phyloP scores from a whole-genome alignment of 345 rosid genomes.

The Punica granatum region DNA sequence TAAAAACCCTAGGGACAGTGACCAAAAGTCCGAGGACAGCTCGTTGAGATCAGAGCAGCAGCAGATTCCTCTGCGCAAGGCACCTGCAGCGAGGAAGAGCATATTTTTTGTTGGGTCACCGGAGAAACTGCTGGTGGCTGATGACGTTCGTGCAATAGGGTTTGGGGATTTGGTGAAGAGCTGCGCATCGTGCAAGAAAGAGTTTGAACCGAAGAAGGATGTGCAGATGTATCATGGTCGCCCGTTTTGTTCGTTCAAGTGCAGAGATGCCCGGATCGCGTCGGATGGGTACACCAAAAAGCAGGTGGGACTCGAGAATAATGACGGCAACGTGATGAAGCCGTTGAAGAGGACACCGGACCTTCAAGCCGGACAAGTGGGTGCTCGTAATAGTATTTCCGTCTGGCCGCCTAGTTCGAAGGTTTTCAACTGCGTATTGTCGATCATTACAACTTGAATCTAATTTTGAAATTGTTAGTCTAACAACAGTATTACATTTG shows the following conservation, averaged over 20 bases:
- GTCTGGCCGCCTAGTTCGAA: no score
- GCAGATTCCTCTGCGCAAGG: no score
- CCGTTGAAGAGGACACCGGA: neutral
- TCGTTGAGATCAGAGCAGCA: no score
- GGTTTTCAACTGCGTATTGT: no score
- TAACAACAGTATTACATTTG: no score
- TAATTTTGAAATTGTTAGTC: neutral
- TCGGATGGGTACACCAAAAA: conserved; percentile 21
- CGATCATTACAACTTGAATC: no score
- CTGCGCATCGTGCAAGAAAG: no score
- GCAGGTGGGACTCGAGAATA: neutral
- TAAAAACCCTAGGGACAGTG: no score
- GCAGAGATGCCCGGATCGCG: conserved; percentile 19
- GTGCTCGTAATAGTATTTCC: no score
- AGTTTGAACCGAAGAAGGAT: neutral
- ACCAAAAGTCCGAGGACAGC: no score
- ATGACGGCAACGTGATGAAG: neutral
- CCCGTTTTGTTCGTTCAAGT: conserved; percentile 24
- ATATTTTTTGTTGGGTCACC: conserved; percentile 7
- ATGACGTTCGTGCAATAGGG: conserved; percentile 4
- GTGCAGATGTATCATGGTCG: conserved; percentile 21
- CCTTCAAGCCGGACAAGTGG: no score
- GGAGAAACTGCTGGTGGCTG: neutral
- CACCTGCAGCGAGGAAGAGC: neutral
- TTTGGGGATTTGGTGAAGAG: conserved; percentile 19